A percentile compares a stretch with the other conserved stretches of the same genome.
phyloP scores from a whole-genome alignment of 2,329 filamentous ascomycete genomes.

The Tolypocladium ovalisporum region DNA sequence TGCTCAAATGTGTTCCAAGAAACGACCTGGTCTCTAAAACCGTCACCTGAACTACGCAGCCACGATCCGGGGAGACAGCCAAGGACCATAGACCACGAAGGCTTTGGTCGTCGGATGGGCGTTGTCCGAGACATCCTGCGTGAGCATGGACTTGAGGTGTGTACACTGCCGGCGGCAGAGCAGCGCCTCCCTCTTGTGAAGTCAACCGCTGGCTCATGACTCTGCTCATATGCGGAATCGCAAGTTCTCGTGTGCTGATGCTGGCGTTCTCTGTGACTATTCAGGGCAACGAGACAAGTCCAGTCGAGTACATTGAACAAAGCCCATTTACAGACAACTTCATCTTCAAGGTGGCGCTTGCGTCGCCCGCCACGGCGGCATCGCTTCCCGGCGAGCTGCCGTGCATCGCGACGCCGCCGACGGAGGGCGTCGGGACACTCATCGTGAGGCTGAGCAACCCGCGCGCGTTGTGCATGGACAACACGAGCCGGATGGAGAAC shows the following conservation, averaged over 20 bases:
- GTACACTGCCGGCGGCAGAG: not conserved
- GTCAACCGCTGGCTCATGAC: not conserved
- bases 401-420: not conserved
- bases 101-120: not conserved
- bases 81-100: not conserved
- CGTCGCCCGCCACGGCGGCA: not conserved
- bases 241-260: not conserved
- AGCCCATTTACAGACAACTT: constrained; percentile 8
- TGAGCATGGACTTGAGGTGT: not conserved
- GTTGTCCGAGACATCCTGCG: not conserved
- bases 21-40: not conserved
- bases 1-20: not conserved
- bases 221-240: not conserved
- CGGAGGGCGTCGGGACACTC: not conserved
- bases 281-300: not conserved
- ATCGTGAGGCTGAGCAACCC: constrained; percentile 8
- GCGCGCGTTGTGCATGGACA: constrained; percentile 2
- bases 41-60: too few relatives aligned
- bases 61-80: not conserved
- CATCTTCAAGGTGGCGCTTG: constrained; percentile 8
- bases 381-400: not conserved
- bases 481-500: constrained; percentile 13
- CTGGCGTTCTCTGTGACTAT: not conserved
- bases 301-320: not conserved
- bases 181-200: not conserved